phyloP scores from a whole-genome alignment of 495 filamentous ascomycete genomes.

The Glutinoglossum americanum region DNA sequence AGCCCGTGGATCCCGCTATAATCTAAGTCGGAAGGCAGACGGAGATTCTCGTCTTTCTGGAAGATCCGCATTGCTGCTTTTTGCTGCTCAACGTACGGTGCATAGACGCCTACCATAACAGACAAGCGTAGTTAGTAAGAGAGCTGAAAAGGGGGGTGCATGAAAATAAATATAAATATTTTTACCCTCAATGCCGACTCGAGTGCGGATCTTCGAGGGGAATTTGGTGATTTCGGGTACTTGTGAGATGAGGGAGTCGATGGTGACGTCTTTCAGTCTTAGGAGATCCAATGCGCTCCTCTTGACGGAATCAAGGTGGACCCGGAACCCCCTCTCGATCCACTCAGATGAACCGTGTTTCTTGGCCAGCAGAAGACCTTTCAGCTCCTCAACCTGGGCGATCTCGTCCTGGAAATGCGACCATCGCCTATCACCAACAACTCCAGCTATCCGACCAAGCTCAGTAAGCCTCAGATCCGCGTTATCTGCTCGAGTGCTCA shows the following conservation, averaged over 20 bases:
- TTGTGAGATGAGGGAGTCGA: conserved; percentile 28
- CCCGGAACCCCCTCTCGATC: conserved; percentile 43
- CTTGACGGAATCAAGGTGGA: conserved; percentile 33
- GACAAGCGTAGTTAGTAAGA: not conserved
- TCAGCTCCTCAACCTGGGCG: conserved; percentile 41
- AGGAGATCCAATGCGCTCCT: conserved; percentile 61
- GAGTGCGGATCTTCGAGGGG: conserved; percentile 31
- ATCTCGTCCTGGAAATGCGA: conserved; percentile 36
- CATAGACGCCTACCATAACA: conserved; percentile 34
- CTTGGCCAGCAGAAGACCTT: conserved; percentile 30
- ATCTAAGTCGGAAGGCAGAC: conserved; percentile 54
- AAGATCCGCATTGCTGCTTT: conserved; percentile 37
- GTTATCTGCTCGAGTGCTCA: conserved; percentile 79
- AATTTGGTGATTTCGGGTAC: conserved; percentile 33
- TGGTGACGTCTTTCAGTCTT: conserved; percentile 31
- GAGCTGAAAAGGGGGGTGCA: not conserved
- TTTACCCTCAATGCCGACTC: conserved; percentile 49
- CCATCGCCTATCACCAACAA: conserved; percentile 68
- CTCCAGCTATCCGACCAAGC: conserved; percentile 51
- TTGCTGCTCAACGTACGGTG: conserved; percentile 61
- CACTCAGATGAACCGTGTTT: conserved; percentile 36
- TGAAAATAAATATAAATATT: not conserved
- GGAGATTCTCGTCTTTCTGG: conserved; percentile 52
- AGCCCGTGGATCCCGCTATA: conserved; percentile 52
- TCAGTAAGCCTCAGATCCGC: conserved; percentile 73